These are phyloP conservation scores for Lasiodiplodia sp. DNA, from an alignment of 2,329 filamentous ascomycete genomes.

Conservation along the genomic window DNA sequence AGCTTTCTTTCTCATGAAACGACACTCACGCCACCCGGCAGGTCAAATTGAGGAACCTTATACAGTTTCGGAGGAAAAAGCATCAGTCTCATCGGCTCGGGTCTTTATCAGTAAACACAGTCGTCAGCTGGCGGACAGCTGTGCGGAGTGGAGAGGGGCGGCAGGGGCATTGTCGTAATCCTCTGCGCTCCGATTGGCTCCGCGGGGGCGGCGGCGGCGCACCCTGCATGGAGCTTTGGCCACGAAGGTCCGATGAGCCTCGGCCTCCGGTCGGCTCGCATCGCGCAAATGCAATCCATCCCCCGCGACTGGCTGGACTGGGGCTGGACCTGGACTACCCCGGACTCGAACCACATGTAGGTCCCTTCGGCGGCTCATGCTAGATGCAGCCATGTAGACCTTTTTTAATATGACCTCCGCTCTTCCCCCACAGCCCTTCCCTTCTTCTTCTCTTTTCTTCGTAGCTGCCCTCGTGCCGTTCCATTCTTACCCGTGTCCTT, in stretches of 20 bases:
- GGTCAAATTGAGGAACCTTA: no score
- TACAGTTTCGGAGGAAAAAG: no score
- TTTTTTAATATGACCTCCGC: conserved; percentile 8
- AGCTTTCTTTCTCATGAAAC: not conserved
- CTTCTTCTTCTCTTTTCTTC: not conserved
- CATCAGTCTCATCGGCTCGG: not conserved
- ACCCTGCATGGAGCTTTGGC: conserved; percentile 4
- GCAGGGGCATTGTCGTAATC: conserved; percentile 7
- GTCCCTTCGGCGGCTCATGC: not conserved
- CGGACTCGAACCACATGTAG: conserved; percentile 5
- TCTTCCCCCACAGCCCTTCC: not conserved
- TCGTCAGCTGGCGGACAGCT: not conserved
- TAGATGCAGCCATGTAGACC: conserved; percentile 9
- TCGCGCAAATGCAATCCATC: not conserved
- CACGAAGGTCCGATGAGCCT: conserved; percentile 1
- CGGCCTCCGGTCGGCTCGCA: conserved; percentile 18
- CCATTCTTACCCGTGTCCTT: not conserved
- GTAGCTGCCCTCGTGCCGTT: not conserved
- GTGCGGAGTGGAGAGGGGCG: not conserved
- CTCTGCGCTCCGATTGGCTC: conserved; percentile 4
- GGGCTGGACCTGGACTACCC: conserved; percentile 7
- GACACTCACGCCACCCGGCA: no score
- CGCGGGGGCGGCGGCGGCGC: not conserved
- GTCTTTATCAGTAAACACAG: conserved; percentile 7
- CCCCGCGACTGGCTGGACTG: not conserved